Evolutionary conservation across 1,284 basidiomycete species (phyloP), one percentile per base, ranked within the genome.

Genomic region (Fomitopsis schrenkii): DNA sequence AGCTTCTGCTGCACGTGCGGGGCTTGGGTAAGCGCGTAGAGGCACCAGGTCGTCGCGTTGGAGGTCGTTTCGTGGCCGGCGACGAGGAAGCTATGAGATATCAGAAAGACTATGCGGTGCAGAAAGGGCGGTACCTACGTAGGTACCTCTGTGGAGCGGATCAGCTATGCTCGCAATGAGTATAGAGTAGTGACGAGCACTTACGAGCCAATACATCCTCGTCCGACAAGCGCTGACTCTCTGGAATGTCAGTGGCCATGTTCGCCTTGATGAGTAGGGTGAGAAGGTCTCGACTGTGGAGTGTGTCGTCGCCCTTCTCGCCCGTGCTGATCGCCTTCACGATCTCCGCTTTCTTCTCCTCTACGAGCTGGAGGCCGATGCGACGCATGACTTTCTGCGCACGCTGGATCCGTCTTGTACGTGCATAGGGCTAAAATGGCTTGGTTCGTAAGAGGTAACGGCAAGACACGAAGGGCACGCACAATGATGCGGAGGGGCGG

Each of bases 31-130:
- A 95, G 82, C 1, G 84, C 81, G 70, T 80, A 90, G 0, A 95
- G 75, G 1, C 85, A 84, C 86, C 86, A 88, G 0, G 80, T 79
- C 0, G 80, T 79, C 2, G 68, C 70, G 6, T 72, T 65, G 45
- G 63, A 65, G 26, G 78, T 79, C 0, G 93, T 94, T 70, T 94
- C 93, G 72, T 94, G 90, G 1, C 93, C 93, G 7, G 87, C 86
- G 6, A 84, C 76, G 1, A 90, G 69, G 72, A 87, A 87, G 14
- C 68, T 70, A 41, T 1, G 15, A 3, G 22, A 19, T 33, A 5
- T 19, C 17, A 41, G 33, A 30, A 0, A 38, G 6, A 36, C 19
- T 22, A 5, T 9, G 26, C 9, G 15, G 9, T 22, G 54, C 8
- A 4, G 12, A 22, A 44, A 15, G 5, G 7, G 44, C 17, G 10